phyloP scores from a whole-genome alignment of 108 stramenopile genomes.

The Nitzschia sp. region DNA sequence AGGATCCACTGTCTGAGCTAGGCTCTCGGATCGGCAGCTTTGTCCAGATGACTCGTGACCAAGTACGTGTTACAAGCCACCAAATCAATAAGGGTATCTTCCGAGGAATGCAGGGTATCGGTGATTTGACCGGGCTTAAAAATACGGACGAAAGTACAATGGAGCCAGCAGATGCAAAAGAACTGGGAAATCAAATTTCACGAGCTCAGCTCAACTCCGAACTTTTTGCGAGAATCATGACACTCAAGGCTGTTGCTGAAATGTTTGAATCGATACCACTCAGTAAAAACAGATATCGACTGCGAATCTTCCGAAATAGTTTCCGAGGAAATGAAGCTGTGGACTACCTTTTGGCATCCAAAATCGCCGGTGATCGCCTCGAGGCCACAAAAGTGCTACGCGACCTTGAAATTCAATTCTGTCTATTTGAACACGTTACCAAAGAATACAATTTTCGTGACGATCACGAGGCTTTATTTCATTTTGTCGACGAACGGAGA shows the following conservation, averaged over 20 bases:
- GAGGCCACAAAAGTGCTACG: slow-evolving; percentile 4
- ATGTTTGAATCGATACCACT: slow-evolving; percentile 6
- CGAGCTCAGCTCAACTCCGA: not conserved
- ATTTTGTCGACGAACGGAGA: not conserved
- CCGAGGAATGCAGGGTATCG: slow-evolving; percentile 2
- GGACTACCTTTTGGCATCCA: not conserved
- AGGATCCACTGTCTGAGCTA: not conserved
- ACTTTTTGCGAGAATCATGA: not conserved
- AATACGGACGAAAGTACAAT: not conserved
- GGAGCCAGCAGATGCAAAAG: not conserved
- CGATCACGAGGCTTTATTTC: not conserved
- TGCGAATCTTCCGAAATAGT: slow-evolving; percentile 1
- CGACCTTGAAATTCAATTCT: slow-evolving; percentile 2
- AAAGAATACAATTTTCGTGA: slow-evolving; percentile 2
- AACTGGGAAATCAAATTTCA: not conserved
- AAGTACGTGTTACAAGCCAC: not conserved
- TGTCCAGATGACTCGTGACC: not conserved
- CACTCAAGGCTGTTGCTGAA: not conserved
- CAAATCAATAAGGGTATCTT: not conserved
- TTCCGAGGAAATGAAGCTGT: slow-evolving; percentile 21
- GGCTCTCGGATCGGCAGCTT: not conserved
- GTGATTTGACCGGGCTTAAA: not conserved
- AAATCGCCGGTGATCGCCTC: not conserved
- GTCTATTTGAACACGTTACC: slow-evolving; percentile 5
- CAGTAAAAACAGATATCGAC: not conserved